A percentile compares a stretch with the other conserved stretches of the same genome.
Evolutionary conservation across 139 green algal species (phyloP).

Genomic region (Yamagishiella unicocca): DNA sequence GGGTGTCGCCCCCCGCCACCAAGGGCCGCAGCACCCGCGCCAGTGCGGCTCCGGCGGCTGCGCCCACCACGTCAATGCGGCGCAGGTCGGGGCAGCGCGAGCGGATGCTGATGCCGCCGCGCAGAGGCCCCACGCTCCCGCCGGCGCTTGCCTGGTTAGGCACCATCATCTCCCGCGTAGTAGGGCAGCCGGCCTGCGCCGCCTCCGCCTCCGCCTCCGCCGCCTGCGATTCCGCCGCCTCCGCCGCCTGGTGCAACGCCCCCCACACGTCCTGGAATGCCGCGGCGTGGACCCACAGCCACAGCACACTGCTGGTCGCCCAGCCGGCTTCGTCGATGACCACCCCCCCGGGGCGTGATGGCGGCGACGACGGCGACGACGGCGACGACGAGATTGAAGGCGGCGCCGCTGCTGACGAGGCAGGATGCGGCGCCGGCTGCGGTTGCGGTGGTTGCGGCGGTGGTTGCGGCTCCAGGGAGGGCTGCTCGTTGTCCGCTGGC

Average conservation of each 20-base stretch:
- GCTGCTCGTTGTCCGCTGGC: background rate
- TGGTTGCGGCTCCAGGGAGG: no score
- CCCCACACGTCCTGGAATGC: slow-evolving; percentile 45
- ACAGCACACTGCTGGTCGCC: slow-evolving; percentile 36
- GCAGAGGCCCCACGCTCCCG: background rate
- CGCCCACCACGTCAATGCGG: slow-evolving; percentile 53
- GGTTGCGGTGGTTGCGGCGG: no score
- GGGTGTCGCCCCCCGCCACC: no score
- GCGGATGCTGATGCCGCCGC: slow-evolving; percentile 5
- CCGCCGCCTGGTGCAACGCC: slow-evolving; percentile 19
- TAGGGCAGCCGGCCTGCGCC: no score
- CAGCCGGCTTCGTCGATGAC: slow-evolving; percentile 25
- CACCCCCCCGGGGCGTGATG: background rate
- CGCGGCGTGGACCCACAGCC: slow-evolving; percentile 61
- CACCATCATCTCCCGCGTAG: no score
- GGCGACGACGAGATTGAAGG: no score
- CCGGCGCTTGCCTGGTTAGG: no score
- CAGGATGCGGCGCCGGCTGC: no score
- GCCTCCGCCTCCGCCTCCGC: background rate
- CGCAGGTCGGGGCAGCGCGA: slow-evolving; percentile 49
- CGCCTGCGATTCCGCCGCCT: background rate
- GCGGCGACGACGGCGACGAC: no score
- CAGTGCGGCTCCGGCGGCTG: slow-evolving; percentile 19
- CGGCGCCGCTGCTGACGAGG: no score
- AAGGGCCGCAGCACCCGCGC: slow-evolving; percentile 19